Base-by-base conservation (phyloP, 1,284 basidiomycete genomes). In the Kalmanozyma brasiliensis region DNA sequence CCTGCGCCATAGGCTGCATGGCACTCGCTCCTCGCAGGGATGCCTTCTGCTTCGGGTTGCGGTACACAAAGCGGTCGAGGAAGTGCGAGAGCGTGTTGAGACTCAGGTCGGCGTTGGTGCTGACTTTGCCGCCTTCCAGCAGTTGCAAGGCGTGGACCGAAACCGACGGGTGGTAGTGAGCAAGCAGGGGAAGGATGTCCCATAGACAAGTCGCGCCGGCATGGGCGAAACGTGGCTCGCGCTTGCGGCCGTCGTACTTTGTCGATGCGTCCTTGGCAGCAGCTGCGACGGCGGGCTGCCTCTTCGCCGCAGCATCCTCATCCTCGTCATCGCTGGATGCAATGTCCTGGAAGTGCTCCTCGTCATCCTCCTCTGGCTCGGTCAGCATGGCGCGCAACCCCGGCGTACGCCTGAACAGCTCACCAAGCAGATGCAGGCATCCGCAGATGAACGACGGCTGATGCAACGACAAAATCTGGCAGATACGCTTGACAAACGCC, bases 1-100 rank as follows among this genome's bases (percentile, higher is more conserved):
- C 82, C 41, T 87, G 87, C 10, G 68, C 53, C 34, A 63, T 58
- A n/a, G 94, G 94, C 84, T 99, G 96, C 96, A 98, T 98, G 64
- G 77, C 76, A 45, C 76, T 77, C 2, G 91, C 91, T 61, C 90
- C 92, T 2, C 89, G 86, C 20, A 93, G 91, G 70, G 90, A 91
- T 11, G 84, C 80, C 4, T 88, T 80, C 83, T 94, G 92, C 85
- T 98, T 98, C 2, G 94, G 91, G 82, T 98, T 98, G 81, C 94
- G 92, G 86, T 94, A 98, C 26, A 98, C 91, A 83, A 91, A 90
- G 23, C 88, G 85, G 78, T 95, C 93, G 30, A 95, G 86, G 86
- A 96, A 95, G 75, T 93, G 93, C 1, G 92, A 89, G 17, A 98
- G 87, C 0, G 94, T 95, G 85, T 97, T 94, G 57, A 94, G 88